phyloP scores from a whole-genome alignment of 768 basidiomycete species.

The Pisolithus sp. region DNA sequence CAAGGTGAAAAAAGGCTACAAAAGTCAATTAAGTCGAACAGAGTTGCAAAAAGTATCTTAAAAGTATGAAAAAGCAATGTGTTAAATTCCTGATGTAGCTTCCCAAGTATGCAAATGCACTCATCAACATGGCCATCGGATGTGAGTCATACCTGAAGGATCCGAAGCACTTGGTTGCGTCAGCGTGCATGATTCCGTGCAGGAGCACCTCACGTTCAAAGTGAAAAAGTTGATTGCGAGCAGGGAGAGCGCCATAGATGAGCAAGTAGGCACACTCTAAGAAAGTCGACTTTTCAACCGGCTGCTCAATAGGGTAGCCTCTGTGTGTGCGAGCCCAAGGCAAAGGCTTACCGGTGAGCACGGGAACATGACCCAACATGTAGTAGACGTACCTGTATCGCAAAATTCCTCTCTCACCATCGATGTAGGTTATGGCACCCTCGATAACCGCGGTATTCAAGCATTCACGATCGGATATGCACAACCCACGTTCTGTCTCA shows the following conservation, averaged over 20 bases:
- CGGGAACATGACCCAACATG: not conserved
- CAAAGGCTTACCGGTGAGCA: not conserved
- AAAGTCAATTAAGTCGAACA: no score
- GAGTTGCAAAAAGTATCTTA: no score
- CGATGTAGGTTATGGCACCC: constrained; percentile 84
- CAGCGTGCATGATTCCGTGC: constrained; percentile 63
- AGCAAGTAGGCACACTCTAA: constrained; percentile 82
- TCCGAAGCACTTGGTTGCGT: constrained; percentile 63
- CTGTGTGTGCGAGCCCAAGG: constrained; percentile 32
- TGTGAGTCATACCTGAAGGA: constrained; percentile 87
- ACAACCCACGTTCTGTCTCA: constrained; percentile 75
- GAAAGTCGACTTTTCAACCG: constrained; percentile 73
- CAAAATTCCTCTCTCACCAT: constrained; percentile 80
- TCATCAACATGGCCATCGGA: constrained; percentile 86
- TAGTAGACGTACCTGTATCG: constrained; percentile 55
- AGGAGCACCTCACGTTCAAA: constrained; percentile 77
- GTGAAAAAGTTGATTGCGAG: constrained; percentile 45
- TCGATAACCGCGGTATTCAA: constrained; percentile 77
- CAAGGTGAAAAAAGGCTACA: no score
- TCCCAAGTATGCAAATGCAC: constrained; percentile 82
- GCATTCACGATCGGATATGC: constrained; percentile 75
- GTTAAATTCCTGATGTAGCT: no score
- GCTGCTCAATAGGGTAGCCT: constrained; percentile 90
- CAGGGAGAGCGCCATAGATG: constrained; percentile 80
- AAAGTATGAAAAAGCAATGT: no score